Base-by-base conservation (phyloP, 2,329 filamentous ascomycete species). In the Ophiocordyceps australis region DNA sequence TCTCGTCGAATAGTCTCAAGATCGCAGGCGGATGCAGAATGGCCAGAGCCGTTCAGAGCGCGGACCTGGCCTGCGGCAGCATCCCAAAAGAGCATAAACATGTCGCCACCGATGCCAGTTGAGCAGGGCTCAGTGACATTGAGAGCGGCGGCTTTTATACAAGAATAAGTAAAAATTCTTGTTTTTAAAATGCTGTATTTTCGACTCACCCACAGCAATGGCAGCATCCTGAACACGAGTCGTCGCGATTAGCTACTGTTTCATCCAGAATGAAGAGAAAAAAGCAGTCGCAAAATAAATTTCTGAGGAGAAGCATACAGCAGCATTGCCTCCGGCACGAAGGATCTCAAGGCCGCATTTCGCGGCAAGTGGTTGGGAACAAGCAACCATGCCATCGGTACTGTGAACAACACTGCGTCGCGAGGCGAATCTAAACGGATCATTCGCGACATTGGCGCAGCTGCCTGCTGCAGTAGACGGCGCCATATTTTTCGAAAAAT, bases 61-160 rank as follows among this genome's bases (percentile, higher is more conserved):
- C 73, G 75, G 7, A 95, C 75, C 34, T 78, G 77, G 43, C 78
- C 77, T 0, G 74, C 80, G 38, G 75, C 67, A 22, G 82, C 81
- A 45, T 91, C 69, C 57, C 86, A 95, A 60, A 71, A 94, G 19
- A 95, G 68, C 49, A 85, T 85, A 55, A 95, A 98, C 73, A 93
- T 83, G 53, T 98, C 89, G 34, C 89, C 89, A 30, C 89, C 89
- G 32, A 98, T 94, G 21, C 89, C 89, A 1, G 89, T 95, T 5
- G 79, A 89, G 31, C 74, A 73, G 7, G 89, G 89, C 46, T 98
- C 89, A 1, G 86, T 93, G 44, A 95, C 68, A 52, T 94, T 95
- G 29, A 98, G 61, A 5, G 74, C 83, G 17, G 89, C 89, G 23
- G 89, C 86, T 81, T 30, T 4, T 5, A 14, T 7, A n/a, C 16